Base-by-base conservation (phyloP, 192 early-diverging fungal genomes). In the Coemansia sp. region DNA sequence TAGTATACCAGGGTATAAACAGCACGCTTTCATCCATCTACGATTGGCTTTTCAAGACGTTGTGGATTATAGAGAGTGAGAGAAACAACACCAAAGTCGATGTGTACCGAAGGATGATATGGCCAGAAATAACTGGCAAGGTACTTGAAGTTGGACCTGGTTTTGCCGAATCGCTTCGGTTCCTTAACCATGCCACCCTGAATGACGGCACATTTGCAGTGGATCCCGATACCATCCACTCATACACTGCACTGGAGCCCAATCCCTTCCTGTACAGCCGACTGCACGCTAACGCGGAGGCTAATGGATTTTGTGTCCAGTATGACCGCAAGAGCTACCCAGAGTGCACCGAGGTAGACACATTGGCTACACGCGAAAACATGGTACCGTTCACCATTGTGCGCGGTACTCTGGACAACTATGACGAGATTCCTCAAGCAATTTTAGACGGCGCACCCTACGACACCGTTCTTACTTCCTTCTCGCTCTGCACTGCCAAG, bases 111-210 rank as follows among this genome's bases (percentile, higher is more conserved):
- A 64, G 66, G 47, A 46, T 31, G 23, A 31, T 70, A 3, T 76
- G 73, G 73, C 59, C 58, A 7, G 55, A 69, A 3, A 65, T 76
- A n/a, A 36, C 51, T 11, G 73, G 73, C 40, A 76, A 69, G 7
- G 67, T 76, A 0, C 58, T 76, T n/a, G 73, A 76, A 53, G 48
- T 76, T 2, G 67, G 73, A 0, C 73, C 73, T 0, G 73, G 67
- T 2, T 76, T 62, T 32, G 67, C 66, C 6, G 51, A 55, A 16
- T 70, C 73, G 6, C 62, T 69, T 5, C 40, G 65, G 32, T 58
- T 70, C 53, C 59, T 76, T 8, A 32, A 17, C 6, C 73, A 76
- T 39, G 14, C 46, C 8, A 76, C 73, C 1, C 15, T 49, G 7
- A 58, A 5, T n/a, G 59, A 66, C 53, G 66, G 73, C 3, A 60